phyloP scores from a whole-genome alignment of 352 stramenopile species.

The Saprolegnia parasitica region DNA sequence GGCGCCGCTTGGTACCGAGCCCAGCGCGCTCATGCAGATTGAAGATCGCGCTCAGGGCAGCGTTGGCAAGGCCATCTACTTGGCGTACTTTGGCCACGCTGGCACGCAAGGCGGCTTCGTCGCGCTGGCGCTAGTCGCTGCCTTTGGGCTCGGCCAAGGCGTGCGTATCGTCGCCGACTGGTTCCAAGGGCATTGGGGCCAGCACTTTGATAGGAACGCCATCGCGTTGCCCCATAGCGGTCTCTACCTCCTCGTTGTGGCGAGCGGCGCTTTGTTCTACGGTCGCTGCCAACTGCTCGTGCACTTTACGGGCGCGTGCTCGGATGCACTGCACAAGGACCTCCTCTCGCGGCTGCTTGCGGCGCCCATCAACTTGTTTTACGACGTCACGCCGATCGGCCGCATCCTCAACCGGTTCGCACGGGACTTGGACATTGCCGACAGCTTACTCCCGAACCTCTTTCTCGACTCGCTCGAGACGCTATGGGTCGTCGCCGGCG shows the following conservation, averaged over 20 bases:
- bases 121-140: background rate
- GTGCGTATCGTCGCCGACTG: slow-evolving; percentile 2
- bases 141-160: slow-evolving; percentile 6
- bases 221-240: background rate
- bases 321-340: background rate
- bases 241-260: background rate
- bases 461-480: background rate
- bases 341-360: background rate
- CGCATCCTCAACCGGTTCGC: background rate
- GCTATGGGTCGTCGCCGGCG: background rate
- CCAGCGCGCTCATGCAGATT: background rate
- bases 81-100: slow-evolving; percentile 10
- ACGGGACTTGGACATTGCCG: background rate
- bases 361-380: background rate
- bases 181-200: slow-evolving; percentile 2
- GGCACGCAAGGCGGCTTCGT: background rate
- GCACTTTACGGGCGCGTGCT: background rate
- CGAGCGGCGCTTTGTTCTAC: too few species aligned
- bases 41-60: slow-evolving; percentile 3
- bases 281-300: background rate
- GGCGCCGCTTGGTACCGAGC: too few species aligned
- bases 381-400: background rate
- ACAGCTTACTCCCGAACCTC: background rate
- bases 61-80: background rate
- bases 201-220: background rate